phyloP scores from a whole-genome alignment of 176 grass and related monocot species.

The Paspalum notatum region DNA sequence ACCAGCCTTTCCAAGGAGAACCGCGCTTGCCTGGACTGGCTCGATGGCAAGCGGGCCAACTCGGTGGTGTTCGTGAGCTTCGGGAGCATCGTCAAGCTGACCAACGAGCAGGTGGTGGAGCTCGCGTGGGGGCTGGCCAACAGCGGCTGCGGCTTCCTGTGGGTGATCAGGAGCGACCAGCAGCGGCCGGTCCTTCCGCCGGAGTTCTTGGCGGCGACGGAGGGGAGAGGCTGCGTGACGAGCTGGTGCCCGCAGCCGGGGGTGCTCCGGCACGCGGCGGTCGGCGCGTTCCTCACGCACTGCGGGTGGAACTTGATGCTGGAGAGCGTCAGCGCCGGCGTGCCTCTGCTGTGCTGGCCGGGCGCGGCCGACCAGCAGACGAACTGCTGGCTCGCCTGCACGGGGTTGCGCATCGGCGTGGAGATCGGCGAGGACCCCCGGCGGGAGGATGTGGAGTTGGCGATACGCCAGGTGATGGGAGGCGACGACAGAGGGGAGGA shows the following conservation, averaged over 20 bases:
- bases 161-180: constrained; percentile 33
- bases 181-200: neutral
- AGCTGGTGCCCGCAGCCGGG: constrained; percentile 50
- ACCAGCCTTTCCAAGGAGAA: constrained; percentile 30
- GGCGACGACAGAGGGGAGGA: constrained; percentile 12
- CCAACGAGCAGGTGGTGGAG: neutral
- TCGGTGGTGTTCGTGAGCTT: constrained; percentile 39
- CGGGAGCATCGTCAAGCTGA: constrained; percentile 1
- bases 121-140: constrained; percentile 37
- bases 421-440: constrained; percentile 9
- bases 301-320: constrained; percentile 61
- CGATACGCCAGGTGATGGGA: constrained; percentile 29
- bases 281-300: constrained; percentile 45
- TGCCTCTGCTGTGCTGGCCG: constrained; percentile 37
- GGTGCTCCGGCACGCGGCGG: constrained; percentile 41
- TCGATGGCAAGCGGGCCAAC: neutral
- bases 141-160: constrained; percentile 25
- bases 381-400: constrained; percentile 26
- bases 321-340: constrained; percentile 22
- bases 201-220: constrained; percentile 23
- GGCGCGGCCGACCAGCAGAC: neutral
- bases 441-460: constrained; percentile 1
- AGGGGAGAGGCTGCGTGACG: constrained; percentile 8
- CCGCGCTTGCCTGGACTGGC: constrained; percentile 24
- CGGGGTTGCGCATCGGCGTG: constrained; percentile 33